Evolutionary conservation across 208 protist species (phyloP), one percentile per base, ranked within the genome.

Genomic region (Tritrichomonas foetus): DNA sequence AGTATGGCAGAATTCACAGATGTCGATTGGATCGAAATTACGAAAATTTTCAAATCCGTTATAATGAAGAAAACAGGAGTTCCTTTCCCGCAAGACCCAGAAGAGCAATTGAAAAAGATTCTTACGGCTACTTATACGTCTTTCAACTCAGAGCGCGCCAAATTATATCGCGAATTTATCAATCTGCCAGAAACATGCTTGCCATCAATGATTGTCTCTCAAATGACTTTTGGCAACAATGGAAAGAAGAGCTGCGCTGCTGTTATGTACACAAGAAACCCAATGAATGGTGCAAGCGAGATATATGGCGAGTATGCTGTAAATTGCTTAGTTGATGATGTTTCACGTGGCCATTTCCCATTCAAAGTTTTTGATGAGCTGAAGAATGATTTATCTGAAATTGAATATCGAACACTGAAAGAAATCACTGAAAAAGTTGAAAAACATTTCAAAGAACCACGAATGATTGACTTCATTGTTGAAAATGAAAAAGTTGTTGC

Each of bases 21-120:
- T 61, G 8, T 89, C 39, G 78, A 89, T 89, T 89, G 78, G 78
- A 89, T 89, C 41, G 78, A 89, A 89, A 20, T 89, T 39, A 89
- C 78, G 0, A 89, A 89, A 39, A 25, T 89, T 57, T 89, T 39
- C 36, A 89, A 89, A 89, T 89, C 78, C 9, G 41, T 89, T 57
- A 53, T 53, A 39, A 33, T 89, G 30, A 53, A 57, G 41, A 44
- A 47, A 36, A 89, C 44, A 39, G 78, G 78, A 16, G 57, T 41
- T n/a, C 78, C 41, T 57, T 89, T 89, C n/a, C 78, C 78, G 39
- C 78, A 89, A 47, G 30, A 57, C 44, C 78, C 78, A 61, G 14
- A 47, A 22, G 78, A 89, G 30, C 78, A 89, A 39, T 49, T 89
- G 8, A 53, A 57, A 39, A 47, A n/a, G 20, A 47, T 49, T 89